Conservation (phyloP, 2,329 filamentous ascomycete species). For the Epichloe hybrida region DNA sequence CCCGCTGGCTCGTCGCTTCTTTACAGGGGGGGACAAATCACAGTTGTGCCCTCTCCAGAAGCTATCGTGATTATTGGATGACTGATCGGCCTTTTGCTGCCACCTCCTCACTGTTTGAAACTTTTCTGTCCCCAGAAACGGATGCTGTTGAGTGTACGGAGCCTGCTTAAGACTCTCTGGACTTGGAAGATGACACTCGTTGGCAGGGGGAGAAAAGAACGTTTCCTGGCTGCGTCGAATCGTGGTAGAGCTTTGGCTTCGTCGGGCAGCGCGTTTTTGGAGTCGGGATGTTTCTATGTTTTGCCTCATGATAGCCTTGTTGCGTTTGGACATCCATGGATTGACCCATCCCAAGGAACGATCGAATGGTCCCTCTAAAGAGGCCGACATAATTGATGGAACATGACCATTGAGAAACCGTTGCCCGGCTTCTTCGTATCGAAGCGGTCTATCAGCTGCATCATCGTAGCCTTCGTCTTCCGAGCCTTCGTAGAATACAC, state of each 20-base stretch:
- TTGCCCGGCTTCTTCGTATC: constrained; percentile 46
- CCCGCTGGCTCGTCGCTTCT: constrained; percentile 13
- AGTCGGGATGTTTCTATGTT: neutral
- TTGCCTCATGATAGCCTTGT: neutral
- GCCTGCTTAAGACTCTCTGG: constrained; percentile 26
- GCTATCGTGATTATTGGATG: constrained; percentile 5
- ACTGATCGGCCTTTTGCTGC: constrained; percentile 13
- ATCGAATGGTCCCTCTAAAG: constrained; percentile 48
- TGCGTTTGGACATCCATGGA: constrained; percentile 16
- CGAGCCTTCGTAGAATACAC: constrained; percentile 41
- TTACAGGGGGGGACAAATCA: constrained; percentile 8
- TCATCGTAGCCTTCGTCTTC: constrained; percentile 41
- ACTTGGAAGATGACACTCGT: constrained; percentile 28
- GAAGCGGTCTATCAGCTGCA: constrained; percentile 31
- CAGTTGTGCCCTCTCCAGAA: constrained; percentile 10
- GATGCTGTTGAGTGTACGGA: constrained; percentile 14
- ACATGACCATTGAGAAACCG: constrained; percentile 43
- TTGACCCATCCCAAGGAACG: constrained; percentile 17
- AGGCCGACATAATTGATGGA: constrained; percentile 45
- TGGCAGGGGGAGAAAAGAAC: constrained; percentile 8
- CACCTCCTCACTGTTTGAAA: constrained; percentile 19
- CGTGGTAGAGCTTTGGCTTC: constrained; percentile 5
- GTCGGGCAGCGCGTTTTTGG: neutral
- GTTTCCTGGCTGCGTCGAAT: neutral
- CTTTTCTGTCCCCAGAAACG: constrained; percentile 19